Evolutionary conservation across 257 asterid species (phyloP), one percentile per base, ranked within the genome.

Genomic region (Penstemon eatonii): DNA sequence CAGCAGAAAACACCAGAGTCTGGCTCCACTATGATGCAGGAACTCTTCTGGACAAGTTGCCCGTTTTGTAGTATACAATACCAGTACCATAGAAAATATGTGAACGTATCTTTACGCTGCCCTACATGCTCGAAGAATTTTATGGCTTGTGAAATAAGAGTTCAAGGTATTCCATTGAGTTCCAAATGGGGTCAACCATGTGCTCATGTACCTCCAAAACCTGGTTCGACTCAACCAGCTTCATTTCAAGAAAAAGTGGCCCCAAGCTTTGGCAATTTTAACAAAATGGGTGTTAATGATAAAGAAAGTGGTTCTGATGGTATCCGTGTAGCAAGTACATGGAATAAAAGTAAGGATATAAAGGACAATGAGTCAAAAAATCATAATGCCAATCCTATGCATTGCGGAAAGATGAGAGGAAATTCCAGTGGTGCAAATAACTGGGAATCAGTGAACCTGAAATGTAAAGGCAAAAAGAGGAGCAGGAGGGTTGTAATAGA

Each of bases 21-120:
- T n/a, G 39, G 61, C 64, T 8, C 78, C 33, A 25, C 33, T 45
- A 64, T 15, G 33, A 66, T 55, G 80, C 77, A 51, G 76, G 80
- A 61, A 2, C 43, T 71, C 11, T 85, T 83, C 73, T 84, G 85
- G 84, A 85, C 97, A 5, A 67, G 71, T 58, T 91, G 97, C 65
- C 89, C 91, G 8, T 75, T 58, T 77, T 91, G 97, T 78, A 62
- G 68, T 58, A 45, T 60, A 6, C 82, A 58, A 63, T 81, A 74
- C 77, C 86, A 66, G 80, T 78, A 73, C 64, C 64, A 53, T 40
- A 85, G 80, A 70, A 58, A 60, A 25, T 65, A 6, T 52, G 73
- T 77, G 46, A 80, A 79, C 77, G 63, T 45, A 38, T 19, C 19
- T 65, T 39, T 91, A 67, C 77, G 52, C 62, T 91, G 97, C 78